phyloP scores from a whole-genome alignment of 306 rosid species.

The Vicia villosa region DNA sequence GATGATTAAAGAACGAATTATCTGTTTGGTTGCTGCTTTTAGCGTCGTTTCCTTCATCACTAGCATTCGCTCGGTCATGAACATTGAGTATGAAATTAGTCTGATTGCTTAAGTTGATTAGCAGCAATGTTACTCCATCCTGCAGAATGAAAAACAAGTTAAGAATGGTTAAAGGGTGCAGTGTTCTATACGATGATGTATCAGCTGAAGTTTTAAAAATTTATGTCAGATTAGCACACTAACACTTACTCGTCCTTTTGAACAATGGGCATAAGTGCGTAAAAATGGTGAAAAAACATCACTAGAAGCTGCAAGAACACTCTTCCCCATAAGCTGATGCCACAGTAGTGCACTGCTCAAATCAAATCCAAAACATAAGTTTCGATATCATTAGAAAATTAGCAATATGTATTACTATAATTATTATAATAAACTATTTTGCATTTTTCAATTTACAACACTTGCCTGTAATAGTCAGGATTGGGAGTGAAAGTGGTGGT shows the following conservation, averaged over 20 bases:
- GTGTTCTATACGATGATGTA: too few relatives aligned
- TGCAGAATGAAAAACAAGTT: conserved; percentile 44
- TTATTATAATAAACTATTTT: conserved; percentile 4
- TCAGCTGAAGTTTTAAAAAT: too few relatives aligned
- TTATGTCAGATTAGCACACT: too few relatives aligned
- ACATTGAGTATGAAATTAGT: conserved; percentile 54
- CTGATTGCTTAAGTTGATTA: conserved; percentile 84
- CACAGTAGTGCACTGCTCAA: conserved; percentile 83
- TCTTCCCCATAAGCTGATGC: conserved; percentile 87
- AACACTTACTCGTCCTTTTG: conserved; percentile 82
- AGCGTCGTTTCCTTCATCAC: conserved; percentile 21
- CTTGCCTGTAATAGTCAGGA: conserved; percentile 93
- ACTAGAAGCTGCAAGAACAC: conserved; percentile 58
- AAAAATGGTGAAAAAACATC: conserved; percentile 59
- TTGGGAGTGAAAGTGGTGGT: conserved; percentile 76
- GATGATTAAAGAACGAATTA: conserved; percentile 41
- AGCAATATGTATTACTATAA: background rate
- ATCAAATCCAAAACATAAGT: conserved; percentile 32
- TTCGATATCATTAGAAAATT: conserved; percentile 12
- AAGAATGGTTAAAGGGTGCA: too few relatives aligned
- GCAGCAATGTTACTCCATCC: conserved; percentile 73
- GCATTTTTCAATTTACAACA: conserved; percentile 14
- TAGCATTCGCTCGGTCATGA: conserved; percentile 38
- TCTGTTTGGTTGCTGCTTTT: conserved; percentile 33
- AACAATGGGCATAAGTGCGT: conserved; percentile 89